Percentiles rank a stretch among this genome's conserved stretches.
phyloP scores from a whole-genome alignment of 2,329 filamentous ascomycete species.

The Biscogniauxia marginata region DNA sequence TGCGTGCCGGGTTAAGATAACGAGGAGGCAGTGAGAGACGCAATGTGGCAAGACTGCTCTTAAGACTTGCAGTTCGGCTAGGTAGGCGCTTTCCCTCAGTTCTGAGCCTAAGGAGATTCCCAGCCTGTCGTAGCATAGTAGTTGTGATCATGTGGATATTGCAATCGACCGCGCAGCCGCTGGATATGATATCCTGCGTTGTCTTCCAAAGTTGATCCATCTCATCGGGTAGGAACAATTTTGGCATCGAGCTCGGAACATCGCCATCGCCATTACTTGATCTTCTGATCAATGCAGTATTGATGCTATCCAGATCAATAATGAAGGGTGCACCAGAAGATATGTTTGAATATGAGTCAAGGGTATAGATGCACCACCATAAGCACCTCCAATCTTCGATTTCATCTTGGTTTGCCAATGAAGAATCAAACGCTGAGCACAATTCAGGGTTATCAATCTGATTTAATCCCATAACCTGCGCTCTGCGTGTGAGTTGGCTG shows the following conservation, averaged over 20 bases:
- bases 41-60: slow-evolving; percentile 22
- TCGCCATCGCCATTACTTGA: slow-evolving; percentile 7
- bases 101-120: slow-evolving; percentile 21
- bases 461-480: slow-evolving; percentile 34
- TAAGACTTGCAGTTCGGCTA: slow-evolving; percentile 13
- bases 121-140: slow-evolving; percentile 27
- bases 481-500: slow-evolving; percentile 33
- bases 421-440: slow-evolving; percentile 25
- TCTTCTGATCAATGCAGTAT: slow-evolving; percentile 26
- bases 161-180: slow-evolving; percentile 16
- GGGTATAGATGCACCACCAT: slow-evolving; percentile 38
- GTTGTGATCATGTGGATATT: slow-evolving; percentile 31
- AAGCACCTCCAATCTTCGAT: slow-evolving; percentile 35
- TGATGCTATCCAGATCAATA: slow-evolving; percentile 29
- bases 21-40: slow-evolving; percentile 30
- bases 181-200: slow-evolving; percentile 19
- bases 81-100: slow-evolving; percentile 15
- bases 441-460: slow-evolving; percentile 32
- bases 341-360: slow-evolving; percentile 37
- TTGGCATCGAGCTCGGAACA: slow-evolving; percentile 6
- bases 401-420: slow-evolving; percentile 25
- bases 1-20: slow-evolving; percentile 32
- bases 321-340: slow-evolving; percentile 28
- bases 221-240: slow-evolving; percentile 25
- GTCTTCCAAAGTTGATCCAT: slow-evolving; percentile 25